phyloP scores from a whole-genome alignment of 2,329 filamentous ascomycete genomes.

The Apiospora hydei region DNA sequence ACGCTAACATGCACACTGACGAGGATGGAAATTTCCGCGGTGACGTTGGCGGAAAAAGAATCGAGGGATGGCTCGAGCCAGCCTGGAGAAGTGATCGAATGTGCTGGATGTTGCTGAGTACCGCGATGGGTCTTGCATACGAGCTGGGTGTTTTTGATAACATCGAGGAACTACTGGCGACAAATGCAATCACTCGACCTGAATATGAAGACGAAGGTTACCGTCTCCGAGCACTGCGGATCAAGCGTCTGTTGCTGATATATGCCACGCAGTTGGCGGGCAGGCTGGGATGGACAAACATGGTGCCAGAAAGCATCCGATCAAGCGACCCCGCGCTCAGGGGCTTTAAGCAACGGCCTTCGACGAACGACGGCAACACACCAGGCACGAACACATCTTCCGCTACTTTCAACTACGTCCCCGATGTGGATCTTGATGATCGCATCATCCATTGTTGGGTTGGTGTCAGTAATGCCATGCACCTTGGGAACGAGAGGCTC shows the following conservation, averaged over 20 bases:
- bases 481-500: slow-evolving; percentile 85
- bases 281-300: slow-evolving; percentile 88
- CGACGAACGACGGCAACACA: slow-evolving; percentile 63
- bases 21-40: slow-evolving; percentile 55
- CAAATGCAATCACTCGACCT: slow-evolving; percentile 65
- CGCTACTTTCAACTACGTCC: slow-evolving; percentile 70
- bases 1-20: slow-evolving; percentile 52
- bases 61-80: slow-evolving; percentile 96
- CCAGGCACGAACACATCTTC: slow-evolving; percentile 66
- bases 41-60: slow-evolving; percentile 80
- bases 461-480: slow-evolving; percentile 91
- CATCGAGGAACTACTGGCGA: slow-evolving; percentile 73
- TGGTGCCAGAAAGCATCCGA: slow-evolving; percentile 77
- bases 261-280: slow-evolving; percentile 95
- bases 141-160: slow-evolving; percentile 96
- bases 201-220: slow-evolving; percentile 80
- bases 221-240: slow-evolving; percentile 78
- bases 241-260: slow-evolving; percentile 86
- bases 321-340: slow-evolving; percentile 64
- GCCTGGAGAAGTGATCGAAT: slow-evolving; percentile 94
- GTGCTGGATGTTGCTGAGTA: slow-evolving; percentile 97
- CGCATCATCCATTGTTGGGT: slow-evolving; percentile 89
- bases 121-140: slow-evolving; percentile 86
- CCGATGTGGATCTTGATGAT: slow-evolving; percentile 71
- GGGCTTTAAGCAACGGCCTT: slow-evolving; percentile 50